These are phyloP conservation scores for Daedalea quercina DNA, from an alignment of 768 basidiomycete genomes.

Conservation along the genomic window DNA sequence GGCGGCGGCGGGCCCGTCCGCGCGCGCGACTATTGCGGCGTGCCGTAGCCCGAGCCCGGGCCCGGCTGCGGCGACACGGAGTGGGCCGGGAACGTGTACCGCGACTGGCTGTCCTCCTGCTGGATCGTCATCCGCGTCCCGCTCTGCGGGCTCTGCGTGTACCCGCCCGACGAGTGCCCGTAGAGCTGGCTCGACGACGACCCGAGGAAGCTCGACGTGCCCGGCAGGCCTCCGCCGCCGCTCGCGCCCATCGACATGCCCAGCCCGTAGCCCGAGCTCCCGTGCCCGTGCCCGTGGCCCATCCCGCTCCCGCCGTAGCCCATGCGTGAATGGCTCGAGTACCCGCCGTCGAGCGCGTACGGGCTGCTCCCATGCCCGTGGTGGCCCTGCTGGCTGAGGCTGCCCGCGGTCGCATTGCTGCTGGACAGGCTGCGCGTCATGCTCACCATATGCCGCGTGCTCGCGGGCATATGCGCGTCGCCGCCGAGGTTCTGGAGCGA, in stretches of 20 bases:
- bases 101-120: slow-evolving; percentile 10
- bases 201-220: slow-evolving; percentile 9
- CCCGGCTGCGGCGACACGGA: slow-evolving; percentile 24
- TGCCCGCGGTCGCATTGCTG: slow-evolving; percentile 19
- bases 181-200: slow-evolving; percentile 8
- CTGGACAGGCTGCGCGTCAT: slow-evolving; percentile 20
- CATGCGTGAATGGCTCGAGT: slow-evolving; percentile 10
- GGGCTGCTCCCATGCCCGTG: slow-evolving; percentile 16
- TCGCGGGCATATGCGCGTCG: slow-evolving; percentile 10
- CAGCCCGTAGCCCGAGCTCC: slow-evolving; percentile 11
- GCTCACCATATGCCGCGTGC: slow-evolving; percentile 22
- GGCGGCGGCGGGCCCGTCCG: not conserved
- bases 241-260: slow-evolving; percentile 15
- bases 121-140: slow-evolving; percentile 12
- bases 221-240: slow-evolving; percentile 6
- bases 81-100: slow-evolving; percentile 21
- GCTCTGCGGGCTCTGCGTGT: slow-evolving; percentile 14
- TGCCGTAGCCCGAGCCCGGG: slow-evolving; percentile 27
- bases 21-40: slow-evolving; percentile 19
- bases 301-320: slow-evolving; percentile 13
- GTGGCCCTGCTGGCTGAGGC: slow-evolving; percentile 9
- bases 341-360: slow-evolving; percentile 14
- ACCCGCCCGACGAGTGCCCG: slow-evolving; percentile 4
- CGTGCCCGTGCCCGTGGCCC: slow-evolving; percentile 16
- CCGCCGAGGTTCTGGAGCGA: slow-evolving; percentile 50